Evolutionary conservation across 331 rosid species (phyloP).

Genomic region (Pyrus hybrid): DNA sequence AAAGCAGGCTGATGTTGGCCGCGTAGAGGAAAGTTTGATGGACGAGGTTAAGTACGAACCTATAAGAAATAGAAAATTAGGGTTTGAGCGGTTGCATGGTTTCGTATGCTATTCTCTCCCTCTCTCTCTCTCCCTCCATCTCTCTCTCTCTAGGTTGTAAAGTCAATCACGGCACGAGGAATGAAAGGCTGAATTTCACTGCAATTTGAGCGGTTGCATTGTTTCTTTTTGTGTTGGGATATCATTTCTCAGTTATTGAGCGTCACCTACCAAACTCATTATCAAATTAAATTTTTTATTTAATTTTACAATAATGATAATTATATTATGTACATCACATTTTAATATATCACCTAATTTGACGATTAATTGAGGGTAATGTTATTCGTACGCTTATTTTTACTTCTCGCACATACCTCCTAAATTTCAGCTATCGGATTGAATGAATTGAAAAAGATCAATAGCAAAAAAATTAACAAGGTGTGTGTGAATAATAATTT

Average conservation of each 20-base stretch:
- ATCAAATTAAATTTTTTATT: no score
- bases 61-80: not conserved
- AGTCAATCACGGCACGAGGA: not conserved
- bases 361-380: no score
- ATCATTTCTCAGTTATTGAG: not conserved
- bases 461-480: no score
- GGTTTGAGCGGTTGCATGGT: not conserved
- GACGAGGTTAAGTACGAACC: not conserved
- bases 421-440: no score
- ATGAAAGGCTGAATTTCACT: not conserved
- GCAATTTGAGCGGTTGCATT: not conserved
- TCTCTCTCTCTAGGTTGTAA: not conserved
- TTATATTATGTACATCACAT: no score
- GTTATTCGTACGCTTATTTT: no score
- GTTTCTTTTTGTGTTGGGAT: not conserved
- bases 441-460: no score
- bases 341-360: no score
- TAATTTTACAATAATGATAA: no score
- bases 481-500: no score
- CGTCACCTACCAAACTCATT: not conserved
- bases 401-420: no score
- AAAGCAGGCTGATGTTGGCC: not conserved
- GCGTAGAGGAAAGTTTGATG: not conserved
- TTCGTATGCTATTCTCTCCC: not conserved
- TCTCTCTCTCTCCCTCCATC: no score